Percentiles rank a stretch among this genome's conserved stretches.
phyloP scores from a whole-genome alignment of 768 basidiomycete genomes.

The Suillus occidentalis region DNA sequence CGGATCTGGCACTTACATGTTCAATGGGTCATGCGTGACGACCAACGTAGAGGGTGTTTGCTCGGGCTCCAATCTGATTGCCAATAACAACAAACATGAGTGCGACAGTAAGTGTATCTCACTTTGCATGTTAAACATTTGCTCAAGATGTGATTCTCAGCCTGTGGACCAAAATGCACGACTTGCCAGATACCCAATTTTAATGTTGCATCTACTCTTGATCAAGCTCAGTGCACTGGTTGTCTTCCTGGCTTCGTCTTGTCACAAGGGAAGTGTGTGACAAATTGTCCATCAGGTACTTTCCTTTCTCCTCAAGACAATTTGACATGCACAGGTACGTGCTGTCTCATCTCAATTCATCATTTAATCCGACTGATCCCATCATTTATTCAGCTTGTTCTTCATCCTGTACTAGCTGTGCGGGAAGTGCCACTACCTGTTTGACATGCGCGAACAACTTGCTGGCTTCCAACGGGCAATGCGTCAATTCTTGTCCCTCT shows the following conservation, averaged over 20 bases:
- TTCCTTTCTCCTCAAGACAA: conserved; percentile 74
- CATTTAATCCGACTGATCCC: conserved; percentile 3
- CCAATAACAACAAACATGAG: conserved; percentile 78
- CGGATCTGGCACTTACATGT: conserved; percentile 54
- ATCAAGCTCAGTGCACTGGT: conserved; percentile 69
- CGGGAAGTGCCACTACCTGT: conserved; percentile 67
- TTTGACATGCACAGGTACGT: conserved; percentile 70
- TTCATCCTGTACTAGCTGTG: conserved; percentile 72
- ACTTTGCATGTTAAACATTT: conserved; percentile 2
- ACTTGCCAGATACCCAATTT: conserved; percentile 76
- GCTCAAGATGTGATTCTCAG: conserved; percentile 35
- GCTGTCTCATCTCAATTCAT: neutral
- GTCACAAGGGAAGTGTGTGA: conserved; percentile 66
- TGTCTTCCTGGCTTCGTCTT: conserved; percentile 80
- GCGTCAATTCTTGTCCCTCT: conserved; percentile 73
- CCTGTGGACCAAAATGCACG: conserved; percentile 82
- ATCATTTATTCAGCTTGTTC: conserved; percentile 53
- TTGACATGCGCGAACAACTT: conserved; percentile 67
- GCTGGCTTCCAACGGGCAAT: conserved; percentile 71
- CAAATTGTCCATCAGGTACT: conserved; percentile 69
- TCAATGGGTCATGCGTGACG: conserved; percentile 71
- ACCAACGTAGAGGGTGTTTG: conserved; percentile 72
- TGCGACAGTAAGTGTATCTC: conserved; percentile 68
- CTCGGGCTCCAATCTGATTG: conserved; percentile 65
- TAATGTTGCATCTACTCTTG: conserved; percentile 60